phyloP scores from a whole-genome alignment of 2,329 filamentous ascomycete genomes.

The Hymenoscyphus scutula region DNA sequence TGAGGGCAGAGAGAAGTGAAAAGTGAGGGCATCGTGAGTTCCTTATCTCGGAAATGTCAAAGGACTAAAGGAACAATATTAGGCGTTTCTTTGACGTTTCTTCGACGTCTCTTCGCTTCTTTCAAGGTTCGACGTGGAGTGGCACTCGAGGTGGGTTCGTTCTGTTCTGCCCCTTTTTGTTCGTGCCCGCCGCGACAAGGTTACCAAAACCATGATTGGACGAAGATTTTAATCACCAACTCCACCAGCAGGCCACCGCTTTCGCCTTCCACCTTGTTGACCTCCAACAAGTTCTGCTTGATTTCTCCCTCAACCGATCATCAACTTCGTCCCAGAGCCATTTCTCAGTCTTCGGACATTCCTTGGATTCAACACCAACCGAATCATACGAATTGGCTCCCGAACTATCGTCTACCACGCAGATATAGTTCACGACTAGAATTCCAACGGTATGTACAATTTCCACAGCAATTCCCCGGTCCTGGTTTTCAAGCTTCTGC shows the following conservation, averaged over 20 bases:
- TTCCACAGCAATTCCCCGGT: not conserved
- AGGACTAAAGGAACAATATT: not conserved
- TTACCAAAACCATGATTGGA: not conserved
- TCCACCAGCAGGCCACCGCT: not conserved
- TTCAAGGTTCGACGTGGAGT: not conserved
- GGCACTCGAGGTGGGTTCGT: not conserved
- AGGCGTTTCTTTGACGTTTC: slow-evolving; percentile 1
- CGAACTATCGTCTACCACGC: slow-evolving; percentile 1
- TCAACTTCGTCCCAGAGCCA: not conserved
- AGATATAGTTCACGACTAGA: not conserved
- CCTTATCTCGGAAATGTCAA: not conserved
- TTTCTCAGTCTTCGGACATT: not conserved
- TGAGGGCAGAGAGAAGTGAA: too few relatives aligned
- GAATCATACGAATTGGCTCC: slow-evolving; percentile 2
- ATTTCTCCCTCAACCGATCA: not conserved
- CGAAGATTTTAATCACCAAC: slow-evolving; percentile 2
- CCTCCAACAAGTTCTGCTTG: not conserved
- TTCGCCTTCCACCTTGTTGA: not conserved
- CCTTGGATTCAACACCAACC: slow-evolving; percentile 7
- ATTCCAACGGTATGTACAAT: not conserved
- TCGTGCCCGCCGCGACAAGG: not conserved
- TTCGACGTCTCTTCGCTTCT: not conserved
- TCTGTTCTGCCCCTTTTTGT: slow-evolving; percentile 4
- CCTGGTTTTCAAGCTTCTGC: not conserved
- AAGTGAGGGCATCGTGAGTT: too few relatives aligned